Base-by-base conservation (phyloP, 139 green algal species). In the Mesostigma viride region DNA sequence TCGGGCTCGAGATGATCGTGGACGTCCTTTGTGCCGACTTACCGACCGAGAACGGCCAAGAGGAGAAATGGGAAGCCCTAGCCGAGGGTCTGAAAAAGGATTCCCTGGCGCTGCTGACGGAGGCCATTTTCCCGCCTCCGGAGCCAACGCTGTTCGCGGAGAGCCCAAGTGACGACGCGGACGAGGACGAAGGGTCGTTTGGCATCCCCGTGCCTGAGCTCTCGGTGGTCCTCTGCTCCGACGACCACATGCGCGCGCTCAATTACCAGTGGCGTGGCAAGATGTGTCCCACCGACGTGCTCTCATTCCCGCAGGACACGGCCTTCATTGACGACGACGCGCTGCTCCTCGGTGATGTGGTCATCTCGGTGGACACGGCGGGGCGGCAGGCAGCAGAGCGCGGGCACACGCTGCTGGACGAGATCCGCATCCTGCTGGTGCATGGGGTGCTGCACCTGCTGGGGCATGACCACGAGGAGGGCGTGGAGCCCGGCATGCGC, bases 311-410 rank as follows among this genome's bases (percentile, higher is more conserved):
- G 53, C 79, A 94, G 69, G 75, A 74, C 40, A 53, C 40, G 14
- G 40, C 17, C 17, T 53, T 53, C 40, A 53, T 30, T 40, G 1
- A 0, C 47, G 0, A 27, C 17, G 59, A 44, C 24, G 65, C 69
- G 51, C 24, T 68, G 51, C 71, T 95, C 68, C 69, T 97, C 53
- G 91, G 91, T 14, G 91, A 97, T 62, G 27, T 96, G 24, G 78
- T 97, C 40, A 85, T 97, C 3, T 95, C 88, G 0, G 63, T 96
- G 47, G 91, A 97, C 64, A 97, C 90, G 2, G 90, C 91, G 1
- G 30, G 69, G 24, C 71, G 81, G 2, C 91, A 97, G 76, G 91
- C 91, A 3, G 31, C 62, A 11, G 87, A 97, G 70, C 70, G 88
- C 4, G 77, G 84, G 76, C 58, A 80, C 44, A 51, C 58, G 30